Percentiles rank a stretch among this genome's conserved stretches.
Conservation (phyloP, 176 grass and related monocot species). For the Carex parvula region DNA sequence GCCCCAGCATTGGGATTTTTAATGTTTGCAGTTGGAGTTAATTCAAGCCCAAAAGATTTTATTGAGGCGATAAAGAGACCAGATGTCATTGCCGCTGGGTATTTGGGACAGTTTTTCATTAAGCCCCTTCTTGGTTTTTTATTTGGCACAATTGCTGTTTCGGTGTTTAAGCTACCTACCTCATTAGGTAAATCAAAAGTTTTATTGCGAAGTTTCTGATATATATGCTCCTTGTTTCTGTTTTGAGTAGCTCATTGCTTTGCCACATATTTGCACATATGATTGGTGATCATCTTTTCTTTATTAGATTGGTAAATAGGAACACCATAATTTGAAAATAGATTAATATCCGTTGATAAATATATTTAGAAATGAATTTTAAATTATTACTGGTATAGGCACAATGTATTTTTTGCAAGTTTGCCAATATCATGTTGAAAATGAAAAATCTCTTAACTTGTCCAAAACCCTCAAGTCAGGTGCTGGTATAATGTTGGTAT, state of each 20-base stretch:
- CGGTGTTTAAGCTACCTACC: slow-evolving; percentile 65
- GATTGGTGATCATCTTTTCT: neutral
- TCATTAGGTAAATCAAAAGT: slow-evolving; percentile 46
- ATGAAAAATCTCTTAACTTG: neutral
- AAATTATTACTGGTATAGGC: neutral
- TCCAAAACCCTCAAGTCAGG: slow-evolving; percentile 39
- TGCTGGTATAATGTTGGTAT: slow-evolving; percentile 95
- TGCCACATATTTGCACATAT: neutral
- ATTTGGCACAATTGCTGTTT: slow-evolving; percentile 79
- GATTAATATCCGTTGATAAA: neutral
- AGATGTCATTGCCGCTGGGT: slow-evolving; percentile 64
- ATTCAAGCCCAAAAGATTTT: slow-evolving; percentile 83
- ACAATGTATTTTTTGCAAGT: neutral
- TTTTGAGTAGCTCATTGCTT: neutral
- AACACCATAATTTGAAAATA: neutral
- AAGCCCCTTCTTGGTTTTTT: slow-evolving; percentile 86
- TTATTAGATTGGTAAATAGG: neutral
- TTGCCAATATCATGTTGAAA: neutral
- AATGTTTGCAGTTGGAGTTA: slow-evolving; percentile 98
- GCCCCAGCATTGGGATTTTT: slow-evolving; percentile 87
- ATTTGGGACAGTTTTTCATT: slow-evolving; percentile 75
- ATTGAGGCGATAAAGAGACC: slow-evolving; percentile 82
- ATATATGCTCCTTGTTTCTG: neutral
- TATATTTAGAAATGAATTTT: neutral
- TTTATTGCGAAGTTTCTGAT: neutral